These are phyloP conservation scores for Leccinum pallidistipes DNA, from an alignment of 1,284 basidiomycete species.

Conservation along the genomic window DNA sequence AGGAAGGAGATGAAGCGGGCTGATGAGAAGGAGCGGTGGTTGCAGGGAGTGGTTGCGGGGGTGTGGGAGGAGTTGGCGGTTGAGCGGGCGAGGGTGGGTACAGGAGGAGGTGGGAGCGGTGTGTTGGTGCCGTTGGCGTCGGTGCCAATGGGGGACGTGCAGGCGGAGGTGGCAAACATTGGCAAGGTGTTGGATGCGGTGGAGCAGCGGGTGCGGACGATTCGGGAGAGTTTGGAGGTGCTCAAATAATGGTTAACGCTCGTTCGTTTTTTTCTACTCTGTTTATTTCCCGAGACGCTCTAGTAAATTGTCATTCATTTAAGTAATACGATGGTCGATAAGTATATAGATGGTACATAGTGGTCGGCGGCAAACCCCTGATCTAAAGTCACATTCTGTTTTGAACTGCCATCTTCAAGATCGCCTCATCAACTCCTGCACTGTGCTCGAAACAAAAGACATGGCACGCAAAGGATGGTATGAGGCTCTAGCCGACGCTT, in stretches of 20 bases:
- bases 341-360: too few species aligned
- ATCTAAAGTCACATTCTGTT: too few species aligned
- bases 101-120: background rate
- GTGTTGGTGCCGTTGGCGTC: conserved; percentile 17
- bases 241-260: conserved; percentile 17
- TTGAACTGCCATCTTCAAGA: too few species aligned
- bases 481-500: conserved; percentile 44
- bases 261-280: background rate
- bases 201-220: conserved; percentile 50
- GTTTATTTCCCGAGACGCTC: background rate
- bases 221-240: conserved; percentile 40
- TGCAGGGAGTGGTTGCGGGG: conserved; percentile 65
- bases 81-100: conserved; percentile 26
- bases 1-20: conserved; percentile 55
- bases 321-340: too few species aligned
- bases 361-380: too few species aligned
- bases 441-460: too few species aligned
- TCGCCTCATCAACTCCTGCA: too few species aligned
- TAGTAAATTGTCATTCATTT: background rate
- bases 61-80: conserved; percentile 69
- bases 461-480: conserved; percentile 40
- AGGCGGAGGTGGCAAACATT: conserved; percentile 53
- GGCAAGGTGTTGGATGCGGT: conserved; percentile 53
- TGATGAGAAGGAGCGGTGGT: conserved; percentile 72
- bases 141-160: conserved; percentile 36